Evolutionary conservation across 495 filamentous ascomycete species (phyloP).

Genomic region (Talaromyces ruber): DNA sequence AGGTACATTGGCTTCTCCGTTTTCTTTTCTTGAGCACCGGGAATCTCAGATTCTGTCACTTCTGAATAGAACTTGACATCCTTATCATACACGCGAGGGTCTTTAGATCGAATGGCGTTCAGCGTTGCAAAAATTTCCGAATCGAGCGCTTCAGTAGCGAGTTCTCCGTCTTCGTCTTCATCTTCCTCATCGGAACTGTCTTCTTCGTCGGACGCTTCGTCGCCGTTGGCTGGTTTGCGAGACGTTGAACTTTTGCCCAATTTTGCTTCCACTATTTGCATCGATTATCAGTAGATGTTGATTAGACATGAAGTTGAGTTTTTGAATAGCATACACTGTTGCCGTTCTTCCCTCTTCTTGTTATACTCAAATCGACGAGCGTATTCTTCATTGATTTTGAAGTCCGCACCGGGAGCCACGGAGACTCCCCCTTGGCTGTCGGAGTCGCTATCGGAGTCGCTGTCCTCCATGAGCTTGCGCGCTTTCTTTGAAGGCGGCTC

Average conservation of each 20-base stretch:
- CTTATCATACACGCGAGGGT: conserved; percentile 82
- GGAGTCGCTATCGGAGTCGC: conserved; percentile 47
- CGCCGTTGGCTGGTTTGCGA: conserved; percentile 17
- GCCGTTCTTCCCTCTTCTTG: conserved; percentile 86
- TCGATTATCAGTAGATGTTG: background rate
- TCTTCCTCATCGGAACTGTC: conserved; percentile 57
- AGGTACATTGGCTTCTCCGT: conserved; percentile 75
- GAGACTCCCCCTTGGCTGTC: conserved; percentile 42
- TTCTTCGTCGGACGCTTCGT: conserved; percentile 37
- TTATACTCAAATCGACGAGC: conserved; percentile 90
- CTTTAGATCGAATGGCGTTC: conserved; percentile 77
- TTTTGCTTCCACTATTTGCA: conserved; percentile 69
- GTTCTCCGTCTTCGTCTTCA: conserved; percentile 82
- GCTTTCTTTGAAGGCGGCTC: conserved; percentile 39
- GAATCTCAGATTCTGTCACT: conserved; percentile 39
- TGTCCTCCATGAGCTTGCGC: conserved; percentile 39
- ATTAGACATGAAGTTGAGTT: background rate
- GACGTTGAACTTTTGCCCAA: conserved; percentile 46
- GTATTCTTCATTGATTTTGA: conserved; percentile 88
- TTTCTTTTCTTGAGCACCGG: conserved; percentile 38
- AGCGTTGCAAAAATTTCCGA: conserved; percentile 78
- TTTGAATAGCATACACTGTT: conserved; percentile 51
- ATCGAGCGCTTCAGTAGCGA: conserved; percentile 76
- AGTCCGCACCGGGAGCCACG: conserved; percentile 25
- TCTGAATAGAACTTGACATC: conserved; percentile 65